These are phyloP conservation scores for Fusarium paranaense DNA, from an alignment of 2,329 filamentous ascomycete genomes.

Conservation along the genomic window DNA sequence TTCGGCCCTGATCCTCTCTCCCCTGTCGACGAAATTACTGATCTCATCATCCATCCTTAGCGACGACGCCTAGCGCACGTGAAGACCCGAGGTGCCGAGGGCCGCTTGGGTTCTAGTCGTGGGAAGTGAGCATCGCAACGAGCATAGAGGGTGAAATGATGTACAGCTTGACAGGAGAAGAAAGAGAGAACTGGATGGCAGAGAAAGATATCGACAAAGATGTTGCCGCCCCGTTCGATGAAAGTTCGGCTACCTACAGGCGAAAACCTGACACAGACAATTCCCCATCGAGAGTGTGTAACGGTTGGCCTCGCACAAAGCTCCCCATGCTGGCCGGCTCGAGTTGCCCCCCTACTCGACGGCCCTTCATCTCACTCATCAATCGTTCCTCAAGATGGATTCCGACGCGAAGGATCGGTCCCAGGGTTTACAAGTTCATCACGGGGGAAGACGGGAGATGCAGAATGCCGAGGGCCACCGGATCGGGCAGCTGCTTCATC, in stretches of 20 bases:
- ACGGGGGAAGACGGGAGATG: background rate
- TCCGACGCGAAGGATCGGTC: background rate
- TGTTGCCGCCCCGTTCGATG: background rate
- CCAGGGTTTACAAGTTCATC: background rate
- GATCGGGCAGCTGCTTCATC: conserved; percentile 9
- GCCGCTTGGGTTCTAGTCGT: background rate
- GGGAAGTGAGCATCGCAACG: background rate
- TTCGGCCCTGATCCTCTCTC: background rate
- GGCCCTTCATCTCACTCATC: background rate
- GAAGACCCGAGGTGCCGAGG: background rate
- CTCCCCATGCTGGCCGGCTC: conserved; percentile 13
- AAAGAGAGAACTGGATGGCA: background rate
- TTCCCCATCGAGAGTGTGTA: background rate
- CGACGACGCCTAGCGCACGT: background rate
- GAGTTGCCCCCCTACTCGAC: conserved; percentile 15
- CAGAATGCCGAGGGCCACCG: background rate
- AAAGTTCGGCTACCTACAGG: conserved; percentile 14
- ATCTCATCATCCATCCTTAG: background rate
- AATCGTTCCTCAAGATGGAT: background rate
- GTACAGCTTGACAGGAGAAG: background rate
- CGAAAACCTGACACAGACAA: background rate
- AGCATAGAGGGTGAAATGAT: background rate
- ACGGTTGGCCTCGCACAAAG: background rate
- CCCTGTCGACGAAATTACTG: background rate
- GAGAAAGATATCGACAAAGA: background rate